Conservation (phyloP, 441 rosid genomes). For the Euphorbia celastroides region DNA sequence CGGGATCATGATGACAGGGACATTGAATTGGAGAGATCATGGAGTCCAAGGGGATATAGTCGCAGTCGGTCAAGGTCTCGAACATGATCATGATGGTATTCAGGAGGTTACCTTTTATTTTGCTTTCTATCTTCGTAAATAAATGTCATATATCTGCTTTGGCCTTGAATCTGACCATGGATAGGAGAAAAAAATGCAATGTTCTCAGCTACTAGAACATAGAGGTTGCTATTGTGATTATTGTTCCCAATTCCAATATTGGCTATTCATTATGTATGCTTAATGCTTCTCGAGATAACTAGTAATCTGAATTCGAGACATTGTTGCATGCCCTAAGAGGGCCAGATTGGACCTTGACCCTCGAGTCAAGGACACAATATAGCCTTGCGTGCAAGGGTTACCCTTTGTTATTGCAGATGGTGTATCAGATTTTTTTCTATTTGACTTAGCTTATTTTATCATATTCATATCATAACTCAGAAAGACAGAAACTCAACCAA, state of each 20-base stretch:
- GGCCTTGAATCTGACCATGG: neutral
- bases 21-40: slow-evolving; percentile 35
- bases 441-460: neutral
- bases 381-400: neutral
- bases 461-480: no score
- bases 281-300: neutral
- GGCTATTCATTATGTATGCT: neutral
- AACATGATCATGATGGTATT: slow-evolving; percentile 45
- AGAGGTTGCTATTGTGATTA: neutral
- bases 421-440: neutral
- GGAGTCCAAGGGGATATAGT: slow-evolving; percentile 37
- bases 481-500: no score
- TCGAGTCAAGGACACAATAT: neutral
- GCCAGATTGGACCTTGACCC: neutral
- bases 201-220: neutral
- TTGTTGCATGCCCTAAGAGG: neutral
- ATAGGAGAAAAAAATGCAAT: neutral
- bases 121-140: neutral
- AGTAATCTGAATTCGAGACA: neutral
- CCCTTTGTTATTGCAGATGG: neutral
- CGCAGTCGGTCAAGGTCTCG: slow-evolving; percentile 43
- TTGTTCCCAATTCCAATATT: neutral
- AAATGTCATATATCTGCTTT: neutral
- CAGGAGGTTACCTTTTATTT: neutral
- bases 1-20: slow-evolving; percentile 34